Conservation (phyloP, 73 alveolate species). For the Symbiodinium natans region DNA sequence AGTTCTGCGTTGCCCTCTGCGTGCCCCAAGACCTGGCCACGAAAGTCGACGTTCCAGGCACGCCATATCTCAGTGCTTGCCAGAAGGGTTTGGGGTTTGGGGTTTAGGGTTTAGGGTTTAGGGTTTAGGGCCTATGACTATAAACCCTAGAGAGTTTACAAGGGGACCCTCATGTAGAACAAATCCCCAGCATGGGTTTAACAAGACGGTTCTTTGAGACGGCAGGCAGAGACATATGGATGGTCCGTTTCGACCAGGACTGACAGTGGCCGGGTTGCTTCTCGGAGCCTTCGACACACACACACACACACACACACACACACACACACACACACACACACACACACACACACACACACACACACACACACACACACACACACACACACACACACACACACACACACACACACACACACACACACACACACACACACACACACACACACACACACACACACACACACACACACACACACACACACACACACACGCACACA, state of each 20-base stretch:
- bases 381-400: constrained; percentile 1
- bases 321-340: constrained; percentile 4
- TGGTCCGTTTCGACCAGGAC: constrained; percentile 79
- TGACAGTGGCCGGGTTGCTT: no score
- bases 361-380: constrained; percentile 13
- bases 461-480: constrained; percentile 32
- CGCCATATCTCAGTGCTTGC: background rate
- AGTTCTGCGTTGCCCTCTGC: constrained; percentile 71
- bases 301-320: constrained; percentile 16
- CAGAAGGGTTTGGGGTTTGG: background rate
- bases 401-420: constrained; percentile 24
- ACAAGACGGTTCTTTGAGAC: background rate
- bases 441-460: constrained; percentile 32
- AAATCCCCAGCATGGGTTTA: background rate
- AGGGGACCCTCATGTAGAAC: background rate
- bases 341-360: constrained; percentile 19
- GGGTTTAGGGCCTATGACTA: background rate
- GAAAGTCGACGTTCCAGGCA: constrained; percentile 1
- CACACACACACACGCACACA: constrained; percentile 29
- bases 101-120: background rate
- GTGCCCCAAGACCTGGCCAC: constrained; percentile 55
- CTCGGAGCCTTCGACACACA: no score
- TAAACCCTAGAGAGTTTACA: background rate
- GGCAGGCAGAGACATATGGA: constrained; percentile 38
- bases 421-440: constrained; percentile 32